A percentile compares a stretch with the other conserved stretches of the same genome.
Conservation (phyloP, 495 filamentous ascomycete species). For the Hypoxylon fragiforme region DNA sequence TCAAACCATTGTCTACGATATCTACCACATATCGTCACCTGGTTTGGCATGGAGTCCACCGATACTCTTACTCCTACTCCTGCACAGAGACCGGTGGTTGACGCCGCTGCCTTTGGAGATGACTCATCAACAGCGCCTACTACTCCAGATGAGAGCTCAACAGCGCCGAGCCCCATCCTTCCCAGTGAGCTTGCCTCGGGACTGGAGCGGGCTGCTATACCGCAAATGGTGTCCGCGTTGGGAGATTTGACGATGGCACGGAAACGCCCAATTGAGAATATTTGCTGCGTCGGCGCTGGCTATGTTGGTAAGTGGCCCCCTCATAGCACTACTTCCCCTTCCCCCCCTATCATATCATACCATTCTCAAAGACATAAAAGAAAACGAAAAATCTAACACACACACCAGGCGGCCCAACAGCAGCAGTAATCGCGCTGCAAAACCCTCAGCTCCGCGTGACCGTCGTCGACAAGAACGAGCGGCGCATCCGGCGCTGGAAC, state of each 20-base stretch:
- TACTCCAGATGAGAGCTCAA: constrained; percentile 54
- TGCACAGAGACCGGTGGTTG: constrained; percentile 3
- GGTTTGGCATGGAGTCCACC: no score
- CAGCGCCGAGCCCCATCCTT: constrained; percentile 48
- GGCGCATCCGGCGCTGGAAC: constrained; percentile 72
- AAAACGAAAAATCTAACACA: no score
- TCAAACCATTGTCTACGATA: no score
- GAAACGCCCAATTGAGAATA: constrained; percentile 53
- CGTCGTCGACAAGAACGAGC: constrained; percentile 69
- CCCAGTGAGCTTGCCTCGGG: constrained; percentile 24
- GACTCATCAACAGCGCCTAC: constrained; percentile 54
- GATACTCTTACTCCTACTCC: background rate
- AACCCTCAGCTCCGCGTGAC: constrained; percentile 69
- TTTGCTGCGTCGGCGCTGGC: constrained; percentile 67
- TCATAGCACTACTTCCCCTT: background rate
- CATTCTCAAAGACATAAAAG: background rate
- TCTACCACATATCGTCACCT: no score
- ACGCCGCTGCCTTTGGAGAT: background rate
- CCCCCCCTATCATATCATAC: background rate
- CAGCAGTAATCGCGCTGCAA: constrained; percentile 72
- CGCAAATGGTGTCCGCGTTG: constrained; percentile 4
- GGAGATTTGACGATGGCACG: background rate
- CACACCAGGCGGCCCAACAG: constrained; percentile 78
- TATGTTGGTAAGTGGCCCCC: constrained; percentile 58
- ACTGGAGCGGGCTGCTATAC: constrained; percentile 9